Base-by-base conservation (phyloP, 2,329 filamentous ascomycete species). In the Beauveria pseudobassiana region DNA sequence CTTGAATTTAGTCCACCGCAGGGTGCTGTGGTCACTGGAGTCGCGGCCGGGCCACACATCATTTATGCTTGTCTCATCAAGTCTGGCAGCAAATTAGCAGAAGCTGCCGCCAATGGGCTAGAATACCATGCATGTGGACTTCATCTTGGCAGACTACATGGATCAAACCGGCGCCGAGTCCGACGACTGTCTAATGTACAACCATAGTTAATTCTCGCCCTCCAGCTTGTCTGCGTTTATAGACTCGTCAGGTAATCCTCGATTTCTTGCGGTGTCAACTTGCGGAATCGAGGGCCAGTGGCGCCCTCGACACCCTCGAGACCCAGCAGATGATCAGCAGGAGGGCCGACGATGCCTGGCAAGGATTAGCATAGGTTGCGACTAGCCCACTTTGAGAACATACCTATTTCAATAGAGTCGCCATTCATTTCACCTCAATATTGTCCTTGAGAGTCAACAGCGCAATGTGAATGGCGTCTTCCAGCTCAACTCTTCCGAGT, bases 161-260 rank as follows among this genome's bases (percentile, higher is more conserved):
- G 34, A 67, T 72, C 67, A 71, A 75, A 70, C 67, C 66, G 30
- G 30, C 30, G 70, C 77, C 76, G 80, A 38, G 12, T 38, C 12
- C 34, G 34, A 38, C 34, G 76, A 75, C 73, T 70, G 63, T 74
- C 74, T 80, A 79, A 78, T 76, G 71, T 80, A 80, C 77, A 80
- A 70, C 66, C 69, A 63, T 57, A n/a, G n/a, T 42, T 63, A 49
- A 22, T 49, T n/a, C 42, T 38, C 34, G 20, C 51, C 34, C n/a
- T 42, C 40, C 55, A 46, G 53, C 54, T 49, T 26, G 30, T 58
- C 45, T 63, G 64, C 63, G 62, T 73, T 87, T 84, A 98, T 84
- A 99, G 86, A 84, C 96, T 98, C 76, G 95, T 98, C 77, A 99
- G 81, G 80, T 99, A 99, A 77, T 99, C 95, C 82, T 99, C 95